Evolutionary conservation across 139 green algal genomes (phyloP), one percentile per base, ranked within the genome.

Genomic region (Chlorella sp.): DNA sequence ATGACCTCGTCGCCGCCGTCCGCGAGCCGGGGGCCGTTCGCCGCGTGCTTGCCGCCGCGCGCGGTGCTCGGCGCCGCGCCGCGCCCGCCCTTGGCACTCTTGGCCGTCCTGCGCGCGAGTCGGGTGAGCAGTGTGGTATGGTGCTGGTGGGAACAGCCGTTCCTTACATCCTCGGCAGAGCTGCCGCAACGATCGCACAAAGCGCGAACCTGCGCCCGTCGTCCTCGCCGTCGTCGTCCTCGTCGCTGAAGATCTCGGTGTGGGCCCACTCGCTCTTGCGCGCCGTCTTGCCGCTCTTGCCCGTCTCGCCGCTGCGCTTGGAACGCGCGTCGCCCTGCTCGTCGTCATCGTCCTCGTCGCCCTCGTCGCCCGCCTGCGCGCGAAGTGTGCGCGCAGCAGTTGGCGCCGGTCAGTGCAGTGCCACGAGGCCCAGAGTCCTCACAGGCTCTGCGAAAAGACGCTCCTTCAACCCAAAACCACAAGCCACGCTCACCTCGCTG

Each of bases 211-310:
- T 24, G 10, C 42, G 42, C 22, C 55, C 55, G 55, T 64, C 55
- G 55, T 20, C 55, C 22, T 64, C 55, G 55, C 55, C 55, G 32
- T 65, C 77, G 26, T 79, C 82, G n/a, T 82, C 89, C 42, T 89
- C 85, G 35, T 83, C 80, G 23, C 85, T 92, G 80, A 97, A 97
- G 23, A 97, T 82, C 35, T 85, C 81, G 26, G 77, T 89, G 62
- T 91, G 81, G 29, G 84, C 78, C 93, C 93, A 98, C 51, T 88
- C 81, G 50, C 74, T 86, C 36, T 74, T 77, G 17, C 83, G 84
- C 1, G 85, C 88, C 2, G 87, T 93, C 62, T 85, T 79, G 24
- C 35, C 59, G 61, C 55, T 72, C 36, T 49, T 74, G 27, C 42
- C 31, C 3, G 29, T 20, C 26, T 32, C 26, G 5, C 61, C 71